These are phyloP conservation scores for Castanea sativa DNA, from an alignment of 306 rosid genomes.

Conservation along the genomic window DNA sequence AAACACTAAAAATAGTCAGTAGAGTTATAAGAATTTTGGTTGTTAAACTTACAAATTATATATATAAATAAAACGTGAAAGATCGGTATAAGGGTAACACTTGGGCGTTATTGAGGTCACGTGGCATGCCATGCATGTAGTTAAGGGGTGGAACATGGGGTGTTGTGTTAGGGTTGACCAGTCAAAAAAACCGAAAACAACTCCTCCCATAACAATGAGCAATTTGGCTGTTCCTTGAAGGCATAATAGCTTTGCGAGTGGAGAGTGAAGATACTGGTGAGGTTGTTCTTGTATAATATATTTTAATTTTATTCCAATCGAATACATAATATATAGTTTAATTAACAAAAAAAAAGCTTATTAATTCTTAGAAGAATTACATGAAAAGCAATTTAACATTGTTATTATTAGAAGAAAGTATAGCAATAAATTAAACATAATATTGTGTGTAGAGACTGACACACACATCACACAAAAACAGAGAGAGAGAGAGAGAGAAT, in stretches of 20 bases:
- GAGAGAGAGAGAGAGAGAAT: neutral
- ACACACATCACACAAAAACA: neutral
- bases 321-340: neutral
- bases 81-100: neutral
- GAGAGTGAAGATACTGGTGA: neutral
- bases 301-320: neutral
- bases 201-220: neutral
- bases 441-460: constrained; percentile 5
- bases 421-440: neutral
- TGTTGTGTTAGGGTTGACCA: constrained; percentile 18
- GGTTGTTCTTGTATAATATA: neutral
- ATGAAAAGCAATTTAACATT: neutral
- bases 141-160: constrained; percentile 3
- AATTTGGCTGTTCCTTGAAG: constrained; percentile 3
- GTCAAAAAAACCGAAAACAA: constrained; percentile 14
- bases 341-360: no score
- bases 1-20: accelerated
- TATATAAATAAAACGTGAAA: no score
- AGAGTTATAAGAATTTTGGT: accelerated
- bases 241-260: no score
- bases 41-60: no score
- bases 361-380: no score
- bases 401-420: neutral
- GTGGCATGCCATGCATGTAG: neutral
- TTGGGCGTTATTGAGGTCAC: neutral